Evolutionary conservation across 2,329 filamentous ascomycete genomes (phyloP).

Genomic region (Aspergillus jensenii): DNA sequence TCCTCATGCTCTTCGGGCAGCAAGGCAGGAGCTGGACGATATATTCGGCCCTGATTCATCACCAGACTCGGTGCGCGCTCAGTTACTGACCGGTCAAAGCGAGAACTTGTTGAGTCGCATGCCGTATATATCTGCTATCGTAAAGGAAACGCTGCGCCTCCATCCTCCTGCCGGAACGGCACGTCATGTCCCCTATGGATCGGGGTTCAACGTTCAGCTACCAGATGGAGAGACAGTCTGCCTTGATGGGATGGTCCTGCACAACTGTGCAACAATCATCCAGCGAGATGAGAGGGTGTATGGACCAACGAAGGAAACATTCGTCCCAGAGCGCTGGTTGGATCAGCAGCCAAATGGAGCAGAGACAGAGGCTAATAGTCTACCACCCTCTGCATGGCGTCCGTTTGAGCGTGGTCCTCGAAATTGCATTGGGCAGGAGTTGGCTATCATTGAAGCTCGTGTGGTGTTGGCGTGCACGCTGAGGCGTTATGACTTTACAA

Average conservation of each 20-base stretch:
- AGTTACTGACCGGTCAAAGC: conserved; percentile 38
- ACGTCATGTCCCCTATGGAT: conserved; percentile 8
- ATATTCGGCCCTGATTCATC: conserved; percentile 46
- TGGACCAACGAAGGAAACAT: conserved; percentile 21
- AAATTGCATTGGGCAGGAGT: conserved; percentile 49
- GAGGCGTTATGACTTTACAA: conserved; percentile 3
- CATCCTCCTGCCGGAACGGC: conserved; percentile 43
- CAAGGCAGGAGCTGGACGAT: conserved; percentile 53
- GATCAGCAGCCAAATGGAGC: neutral
- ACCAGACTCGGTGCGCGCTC: conserved; percentile 26
- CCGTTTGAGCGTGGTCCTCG: conserved; percentile 49
- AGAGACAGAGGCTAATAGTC: neutral
- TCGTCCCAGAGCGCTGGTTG: conserved; percentile 40
- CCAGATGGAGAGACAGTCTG: conserved; percentile 4
- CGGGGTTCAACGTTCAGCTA: conserved; percentile 11
- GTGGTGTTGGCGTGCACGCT: conserved; percentile 4
- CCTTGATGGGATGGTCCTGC: conserved; percentile 14
- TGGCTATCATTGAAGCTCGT: conserved; percentile 45
- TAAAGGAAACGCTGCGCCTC: conserved; percentile 56
- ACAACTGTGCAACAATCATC: conserved; percentile 15
- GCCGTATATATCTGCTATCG: conserved; percentile 53
- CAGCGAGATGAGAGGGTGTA: conserved; percentile 21
- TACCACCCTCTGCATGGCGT: conserved; percentile 43
- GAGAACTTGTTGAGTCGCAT: conserved; percentile 47
- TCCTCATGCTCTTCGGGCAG: conserved; percentile 29